These are phyloP conservation scores for Stagonosporopsis tanaceti DNA, from an alignment of 2,329 filamentous ascomycete species.

Conservation along the genomic window DNA sequence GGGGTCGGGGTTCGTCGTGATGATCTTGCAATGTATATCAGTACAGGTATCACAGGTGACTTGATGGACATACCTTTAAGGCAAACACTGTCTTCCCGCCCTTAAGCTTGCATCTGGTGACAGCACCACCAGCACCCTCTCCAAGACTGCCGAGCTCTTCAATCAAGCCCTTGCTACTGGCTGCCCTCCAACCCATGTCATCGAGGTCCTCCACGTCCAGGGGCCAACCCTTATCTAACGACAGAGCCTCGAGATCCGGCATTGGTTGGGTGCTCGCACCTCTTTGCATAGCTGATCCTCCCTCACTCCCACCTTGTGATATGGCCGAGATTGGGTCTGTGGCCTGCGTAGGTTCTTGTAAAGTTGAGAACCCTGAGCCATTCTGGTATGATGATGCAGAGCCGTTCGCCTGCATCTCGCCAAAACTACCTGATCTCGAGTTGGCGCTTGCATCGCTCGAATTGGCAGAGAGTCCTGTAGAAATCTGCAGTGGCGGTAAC, in stretches of 20 bases:
- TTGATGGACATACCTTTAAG: constrained; percentile 73
- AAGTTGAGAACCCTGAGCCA: constrained; percentile 76
- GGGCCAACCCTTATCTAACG: constrained; percentile 80
- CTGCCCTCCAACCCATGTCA: constrained; percentile 93
- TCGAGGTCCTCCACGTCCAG: constrained; percentile 94
- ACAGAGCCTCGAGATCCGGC: constrained; percentile 80
- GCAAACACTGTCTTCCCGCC: constrained; percentile 95
- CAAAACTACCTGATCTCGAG: constrained; percentile 85
- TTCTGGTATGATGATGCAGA: constrained; percentile 85
- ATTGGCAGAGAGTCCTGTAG: constrained; percentile 68
- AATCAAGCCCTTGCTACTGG: constrained; percentile 87
- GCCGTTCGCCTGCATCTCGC: constrained; percentile 79
- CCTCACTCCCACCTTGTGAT: constrained; percentile 76
- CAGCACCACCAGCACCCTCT: constrained; percentile 93
- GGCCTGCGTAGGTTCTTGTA: constrained; percentile 65
- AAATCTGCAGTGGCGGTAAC: constrained; percentile 63
- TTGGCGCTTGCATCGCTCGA: constrained; percentile 83
- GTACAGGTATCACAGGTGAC: not conserved
- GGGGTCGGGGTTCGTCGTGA: constrained; percentile 96
- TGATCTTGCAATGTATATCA: constrained; percentile 65
- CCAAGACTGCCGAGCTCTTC: constrained; percentile 88
- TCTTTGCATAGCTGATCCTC: constrained; percentile 75
- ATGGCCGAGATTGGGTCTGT: constrained; percentile 90
- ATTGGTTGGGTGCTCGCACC: constrained; percentile 82
- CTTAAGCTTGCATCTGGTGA: constrained; percentile 88